Percentiles rank a stretch among this genome's conserved stretches.
Conservation (phyloP, 2,329 filamentous ascomycete species). For the Hypoxylon sp. region DNA sequence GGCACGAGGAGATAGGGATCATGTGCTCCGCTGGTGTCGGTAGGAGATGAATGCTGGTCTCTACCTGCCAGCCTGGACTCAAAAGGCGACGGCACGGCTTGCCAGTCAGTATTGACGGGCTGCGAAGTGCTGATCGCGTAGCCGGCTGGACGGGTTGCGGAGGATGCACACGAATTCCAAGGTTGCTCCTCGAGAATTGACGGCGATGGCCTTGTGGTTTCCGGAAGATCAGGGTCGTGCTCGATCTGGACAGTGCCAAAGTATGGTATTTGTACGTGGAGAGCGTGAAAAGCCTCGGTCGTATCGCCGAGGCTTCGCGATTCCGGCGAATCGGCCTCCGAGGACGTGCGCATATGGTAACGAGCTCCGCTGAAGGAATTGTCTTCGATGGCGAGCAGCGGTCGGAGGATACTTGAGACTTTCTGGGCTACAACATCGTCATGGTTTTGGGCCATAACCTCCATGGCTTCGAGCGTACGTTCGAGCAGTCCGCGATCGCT, state of each 20-base stretch:
- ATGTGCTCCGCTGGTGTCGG: not conserved
- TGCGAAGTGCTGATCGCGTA: constrained; percentile 22
- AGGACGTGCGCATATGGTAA: constrained; percentile 12
- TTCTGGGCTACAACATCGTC: constrained; percentile 44
- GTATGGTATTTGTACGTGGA: constrained; percentile 53
- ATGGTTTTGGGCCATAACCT: constrained; percentile 34
- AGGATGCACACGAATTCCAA: not conserved
- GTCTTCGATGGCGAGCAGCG: constrained; percentile 51
- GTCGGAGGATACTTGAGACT: constrained; percentile 45
- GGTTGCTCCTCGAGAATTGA: not conserved
- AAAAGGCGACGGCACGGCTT: constrained; percentile 18
- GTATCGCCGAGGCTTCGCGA: constrained; percentile 34
- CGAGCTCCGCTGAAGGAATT: constrained; percentile 17
- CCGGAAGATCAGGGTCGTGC: constrained; percentile 14
- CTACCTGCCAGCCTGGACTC: not conserved
- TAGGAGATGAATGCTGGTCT: not conserved
- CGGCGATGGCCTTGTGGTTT: not conserved
- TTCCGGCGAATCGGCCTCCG: constrained; percentile 35
- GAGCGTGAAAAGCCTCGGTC: constrained; percentile 24
- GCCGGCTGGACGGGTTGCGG: not conserved
- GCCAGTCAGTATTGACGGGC: constrained; percentile 27
- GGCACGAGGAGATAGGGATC: constrained; percentile 20
- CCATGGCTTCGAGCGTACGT: constrained; percentile 46
- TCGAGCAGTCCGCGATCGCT: constrained; percentile 54
- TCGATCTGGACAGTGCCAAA: constrained; percentile 51